A percentile compares a stretch with the other conserved stretches of the same genome.
Conservation (phyloP, 768 basidiomycete genomes). For the Exsudoporus frostii region DNA sequence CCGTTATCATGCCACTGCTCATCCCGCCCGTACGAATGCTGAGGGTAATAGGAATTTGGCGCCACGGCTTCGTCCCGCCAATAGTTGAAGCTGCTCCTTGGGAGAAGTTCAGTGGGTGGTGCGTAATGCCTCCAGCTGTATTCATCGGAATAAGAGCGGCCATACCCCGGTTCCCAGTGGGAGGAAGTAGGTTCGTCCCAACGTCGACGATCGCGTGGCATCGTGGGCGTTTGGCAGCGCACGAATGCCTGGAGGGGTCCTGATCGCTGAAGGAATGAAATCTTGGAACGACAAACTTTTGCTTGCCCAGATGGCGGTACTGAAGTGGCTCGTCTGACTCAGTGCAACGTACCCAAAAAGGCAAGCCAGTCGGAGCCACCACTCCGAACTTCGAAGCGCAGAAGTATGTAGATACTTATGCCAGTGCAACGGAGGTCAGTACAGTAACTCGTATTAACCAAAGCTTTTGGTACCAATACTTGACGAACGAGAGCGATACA, state of each 20-base stretch:
- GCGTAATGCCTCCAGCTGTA: conserved; percentile 8
- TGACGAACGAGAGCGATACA: no score
- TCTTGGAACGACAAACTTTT: conserved; percentile 7
- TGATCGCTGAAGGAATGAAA: conserved; percentile 11
- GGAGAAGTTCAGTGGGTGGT: neutral
- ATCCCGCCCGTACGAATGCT: conserved; percentile 3
- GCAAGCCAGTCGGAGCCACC: no score
- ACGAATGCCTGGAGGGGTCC: conserved; percentile 1
- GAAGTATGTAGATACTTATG: no score
- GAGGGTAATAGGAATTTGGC: conserved; percentile 1
- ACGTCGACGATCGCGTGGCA: conserved; percentile 14
- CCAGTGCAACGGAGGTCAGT: no score
- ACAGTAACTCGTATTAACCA: no score
- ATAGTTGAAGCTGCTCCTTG: conserved; percentile 18
- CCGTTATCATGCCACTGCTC: conserved; percentile 11
- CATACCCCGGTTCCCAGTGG: conserved; percentile 1
- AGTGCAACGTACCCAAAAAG: no score
- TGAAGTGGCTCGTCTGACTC: no score
- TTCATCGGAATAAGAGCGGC: conserved; percentile 6
- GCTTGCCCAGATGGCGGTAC: neutral
- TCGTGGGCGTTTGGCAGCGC: conserved; percentile 8
- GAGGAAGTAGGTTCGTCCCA: conserved; percentile 12
- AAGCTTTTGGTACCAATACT: no score
- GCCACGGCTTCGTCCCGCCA: conserved; percentile 18
- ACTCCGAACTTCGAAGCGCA: no score